Base-by-base conservation (phyloP, 2,329 filamentous ascomycete genomes). In the Paraconiothyrium brasiliense region DNA sequence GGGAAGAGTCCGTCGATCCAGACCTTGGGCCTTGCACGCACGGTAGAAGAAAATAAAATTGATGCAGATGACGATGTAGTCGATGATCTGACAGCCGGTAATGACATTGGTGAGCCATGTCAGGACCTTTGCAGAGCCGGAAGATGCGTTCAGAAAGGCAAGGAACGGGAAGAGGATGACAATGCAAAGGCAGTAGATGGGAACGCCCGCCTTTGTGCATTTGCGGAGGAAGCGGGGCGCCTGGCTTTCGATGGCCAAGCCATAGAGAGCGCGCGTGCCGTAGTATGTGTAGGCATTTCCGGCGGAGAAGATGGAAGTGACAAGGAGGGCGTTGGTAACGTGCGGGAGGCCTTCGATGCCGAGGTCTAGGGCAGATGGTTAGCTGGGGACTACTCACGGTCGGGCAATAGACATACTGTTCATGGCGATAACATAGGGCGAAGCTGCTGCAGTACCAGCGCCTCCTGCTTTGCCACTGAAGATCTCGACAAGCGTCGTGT, bases 91-190 rank as follows among this genome's bases (percentile, higher is more conserved):
- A 0, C 89, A 91, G 0, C 90, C 89, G 10, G 90, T 92, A n/a
- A 91, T 84, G 73, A 92, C 77, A 58, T 86, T 89, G 27, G 91
- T 86, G 66, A 93, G 89, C 90, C 90, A 93, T 57, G 84, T 83
- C 61, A 93, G 81, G 0, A 93, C 91, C n/a, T 89, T 86, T 2
- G 89, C 84, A 0, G 87, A 84, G 55, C 84, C 83, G 60, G 86
- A 84, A 16, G 86, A 89, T n/a, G 93, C 84, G 75, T 93, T 89
- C 46, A 93, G 81, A 77, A 93, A 94, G 3, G 88, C 85, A 6
- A 94, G 81, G 3, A 92, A 81, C 1, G 89, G 85, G 68, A 94
- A 87, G 2, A 86, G 75, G 14, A 91, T 82, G 0, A 91, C 90
- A 35, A 88, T 76, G 1, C 77, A 68, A n/a, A 94, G 89, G 69